These are phyloP conservation scores for Cryptosporidium felis DNA, from an alignment of 169 alveolate species.

Conservation along the genomic window DNA sequence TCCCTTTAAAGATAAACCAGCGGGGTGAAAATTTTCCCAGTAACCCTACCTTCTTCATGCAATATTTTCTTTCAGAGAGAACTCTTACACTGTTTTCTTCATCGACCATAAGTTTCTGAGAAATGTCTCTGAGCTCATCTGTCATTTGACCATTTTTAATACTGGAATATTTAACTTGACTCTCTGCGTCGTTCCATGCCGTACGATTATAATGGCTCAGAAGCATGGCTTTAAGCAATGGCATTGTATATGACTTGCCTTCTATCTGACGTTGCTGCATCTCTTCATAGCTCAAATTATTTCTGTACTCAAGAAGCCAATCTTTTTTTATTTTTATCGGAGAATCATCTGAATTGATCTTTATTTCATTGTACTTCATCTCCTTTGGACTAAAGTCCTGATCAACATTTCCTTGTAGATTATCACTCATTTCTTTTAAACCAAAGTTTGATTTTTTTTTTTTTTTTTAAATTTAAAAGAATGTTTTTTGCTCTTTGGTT, in stretches of 20 bases:
- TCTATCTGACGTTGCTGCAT: slow-evolving; percentile 60
- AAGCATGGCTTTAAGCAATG: slow-evolving; percentile 63
- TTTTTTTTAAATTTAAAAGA: neutral
- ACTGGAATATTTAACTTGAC: slow-evolving; percentile 47
- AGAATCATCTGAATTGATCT: slow-evolving; percentile 22
- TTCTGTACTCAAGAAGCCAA: slow-evolving; percentile 56
- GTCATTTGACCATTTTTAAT: slow-evolving; percentile 66
- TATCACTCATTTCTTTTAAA: slow-evolving; percentile 14
- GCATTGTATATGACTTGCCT: slow-evolving; percentile 61
- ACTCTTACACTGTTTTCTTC: slow-evolving; percentile 60
- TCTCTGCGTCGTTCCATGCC: slow-evolving; percentile 66
- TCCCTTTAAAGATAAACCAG: slow-evolving; percentile 64
- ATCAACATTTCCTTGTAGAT: slow-evolving; percentile 1
- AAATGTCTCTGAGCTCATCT: slow-evolving; percentile 48
- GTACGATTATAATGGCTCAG: slow-evolving; percentile 63
- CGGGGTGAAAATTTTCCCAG: slow-evolving; percentile 60
- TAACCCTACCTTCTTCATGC: slow-evolving; percentile 61
- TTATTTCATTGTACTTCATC: slow-evolving; percentile 29
- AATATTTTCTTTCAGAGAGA: slow-evolving; percentile 32
- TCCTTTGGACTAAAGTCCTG: slow-evolving; percentile 19
- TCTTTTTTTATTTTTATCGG: slow-evolving; percentile 61
- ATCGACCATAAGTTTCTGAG: slow-evolving; percentile 66
- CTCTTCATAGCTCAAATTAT: slow-evolving; percentile 47
- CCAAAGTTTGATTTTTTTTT: neutral
- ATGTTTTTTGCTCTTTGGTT: too few species aligned